Evolutionary conservation across 2,329 filamentous ascomycete genomes (phyloP), one percentile per base, ranked within the genome.

Genomic region (Exutisphaerella laricina): DNA sequence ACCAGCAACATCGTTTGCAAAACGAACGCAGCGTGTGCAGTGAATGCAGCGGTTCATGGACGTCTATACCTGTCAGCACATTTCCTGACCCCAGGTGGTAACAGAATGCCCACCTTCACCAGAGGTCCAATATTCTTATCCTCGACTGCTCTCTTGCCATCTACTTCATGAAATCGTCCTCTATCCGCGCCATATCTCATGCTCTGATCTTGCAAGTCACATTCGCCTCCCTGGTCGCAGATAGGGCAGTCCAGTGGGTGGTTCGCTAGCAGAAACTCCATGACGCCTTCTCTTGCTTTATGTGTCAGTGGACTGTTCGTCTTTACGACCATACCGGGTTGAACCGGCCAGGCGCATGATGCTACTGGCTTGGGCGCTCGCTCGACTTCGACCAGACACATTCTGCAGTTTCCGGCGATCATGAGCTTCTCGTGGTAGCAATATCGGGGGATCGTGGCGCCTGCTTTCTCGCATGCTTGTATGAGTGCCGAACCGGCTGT

Each of bases 11-110:
- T 98, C 92, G 70, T 97, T 98, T 65, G 92, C 86, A 70, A 98
- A 98, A 63, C 92, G 88, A 58, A 98, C 81, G 70, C 92, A 98
- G 62, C 92, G 82, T 52, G 92, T 98, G 77, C 92, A 98, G 75
- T 98, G 92, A 62, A 98, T 98, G 70, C 92, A 98, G 66, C 92
- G 80, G 77, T 98, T 98, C 92, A 98, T 98, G 37, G 92, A 98
- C 3, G 92, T 98, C 80, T 74, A 48, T 4, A 23, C 9, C n/a
- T 39, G 42, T 58, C 46, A 57, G 53, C 35, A 26, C 9, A n/a
- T n/a, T n/a, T n/a, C n/a, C n/a, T n/a, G n/a, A n/a, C n/a, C n/a
- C n/a, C n/a, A n/a, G n/a, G n/a, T n/a, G n/a, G n/a, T n/a, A n/a
- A n/a, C n/a, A n/a, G n/a, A n/a, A n/a, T n/a, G n/a, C n/a, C 23